Conservation (phyloP, 257 asterid species). For the Capsicum baccatum region DNA sequence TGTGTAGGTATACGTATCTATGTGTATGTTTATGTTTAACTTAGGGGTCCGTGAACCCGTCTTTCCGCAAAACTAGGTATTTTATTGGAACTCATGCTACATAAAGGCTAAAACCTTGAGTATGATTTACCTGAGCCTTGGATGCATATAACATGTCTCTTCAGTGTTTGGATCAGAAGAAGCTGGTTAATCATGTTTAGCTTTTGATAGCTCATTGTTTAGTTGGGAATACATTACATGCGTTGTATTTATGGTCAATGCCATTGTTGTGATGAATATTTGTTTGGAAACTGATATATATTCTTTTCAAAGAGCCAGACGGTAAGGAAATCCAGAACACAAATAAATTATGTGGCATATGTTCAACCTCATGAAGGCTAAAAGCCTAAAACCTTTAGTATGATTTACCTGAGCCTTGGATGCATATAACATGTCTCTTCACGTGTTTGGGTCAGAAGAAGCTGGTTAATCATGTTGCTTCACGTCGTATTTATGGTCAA, state of each 20-base stretch:
- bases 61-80: no score
- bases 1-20: not conserved
- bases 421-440: not conserved
- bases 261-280: not conserved
- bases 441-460: not conserved
- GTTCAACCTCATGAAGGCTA: conserved; percentile 24
- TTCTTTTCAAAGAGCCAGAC: conserved; percentile 8
- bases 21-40: not conserved
- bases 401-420: not conserved
- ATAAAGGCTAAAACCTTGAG: not conserved
- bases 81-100: no score
- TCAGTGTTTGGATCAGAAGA: not conserved
- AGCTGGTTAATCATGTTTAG: conserved; percentile 21
- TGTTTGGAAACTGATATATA: conserved; percentile 7
- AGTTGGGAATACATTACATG: not conserved
- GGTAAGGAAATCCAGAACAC: conserved; percentile 21
- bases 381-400: no score
- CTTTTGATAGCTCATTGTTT: not conserved
- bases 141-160: not conserved
- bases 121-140: not conserved
- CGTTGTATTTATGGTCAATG: not conserved
- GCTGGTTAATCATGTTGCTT: conserved; percentile 24
- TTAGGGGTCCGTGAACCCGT: no score
- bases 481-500: not conserved
- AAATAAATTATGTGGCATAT: conserved; percentile 2